Base-by-base conservation (phyloP, 495 filamentous ascomycete species). In the Aspergillus leporis region DNA sequence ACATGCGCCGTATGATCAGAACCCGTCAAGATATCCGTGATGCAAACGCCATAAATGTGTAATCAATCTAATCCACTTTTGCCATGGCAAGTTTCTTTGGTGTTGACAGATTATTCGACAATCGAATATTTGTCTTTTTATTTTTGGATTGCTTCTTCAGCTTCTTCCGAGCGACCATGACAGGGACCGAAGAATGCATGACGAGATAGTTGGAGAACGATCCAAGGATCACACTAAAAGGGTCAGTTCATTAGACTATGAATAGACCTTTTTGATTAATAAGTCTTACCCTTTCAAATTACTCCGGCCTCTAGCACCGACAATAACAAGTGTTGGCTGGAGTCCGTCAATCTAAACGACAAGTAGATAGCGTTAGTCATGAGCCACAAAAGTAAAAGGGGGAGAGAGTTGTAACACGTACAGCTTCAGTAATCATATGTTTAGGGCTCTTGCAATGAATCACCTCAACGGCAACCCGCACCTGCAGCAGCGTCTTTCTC, bases 201-300 rank as follows among this genome's bases (percentile, higher is more conserved):
- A 98, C 91, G 12, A 98, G 82, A 69, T 98, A 98, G 69, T 97
- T 97, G 55, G 90, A 93, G 72, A 98, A 98, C 3, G 92, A 97
- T 18, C 94, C 94, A 18, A 98, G 82, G 31, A 98, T 85, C 25
- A 95, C 91, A 65, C 91, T 94, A 19, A 19, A 61, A 47, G 60
- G 54, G 62, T 55, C 56, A 65, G 14, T 9, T 12, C 36, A 30
- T 62, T 47, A 61, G 56, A 50, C 28, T 47, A 5, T 34, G 4
- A n/a, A n/a, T 55, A 63, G 43, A n/a, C 6, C 19, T 2, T 7
- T 54, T 22, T 40, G 7, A 2, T 19, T 16, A 21, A 18, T 30
- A 14, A 46, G 57, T 45, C 88, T 77, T 80, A 94, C 92, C 93
- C 94, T 74, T 97, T 98, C 57, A 98, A 73, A 56, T 93, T 91